Evolutionary conservation across 2,329 filamentous ascomycete species (phyloP), one percentile per base, ranked within the genome.

Genomic region (Penicillium capsulatum): DNA sequence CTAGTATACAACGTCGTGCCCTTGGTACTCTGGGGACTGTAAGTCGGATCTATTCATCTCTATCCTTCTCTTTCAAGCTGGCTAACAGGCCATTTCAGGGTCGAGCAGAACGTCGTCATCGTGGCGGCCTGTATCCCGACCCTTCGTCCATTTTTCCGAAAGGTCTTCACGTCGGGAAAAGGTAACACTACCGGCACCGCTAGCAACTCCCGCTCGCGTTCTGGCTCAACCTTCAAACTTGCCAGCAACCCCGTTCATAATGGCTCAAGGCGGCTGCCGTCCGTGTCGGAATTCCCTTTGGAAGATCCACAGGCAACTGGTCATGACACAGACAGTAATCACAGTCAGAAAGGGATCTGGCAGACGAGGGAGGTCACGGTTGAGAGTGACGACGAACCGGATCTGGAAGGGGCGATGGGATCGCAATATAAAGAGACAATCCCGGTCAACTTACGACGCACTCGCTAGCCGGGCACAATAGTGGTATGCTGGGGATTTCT

Each of bases 101-200:
- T 58, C 40, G 55, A 59, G 31, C 54, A 57, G 36, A 59, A 57
- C 34, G 53, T 58, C 27, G 54, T 58, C 41, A 57, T 58, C n/a
- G 36, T 57, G 10, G 56, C 55, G 2, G 56, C 55, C 9, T 59
- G 56, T 29, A 47, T 56, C 24, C 56, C 55, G 2, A 57, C 56
- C 2, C 45, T 59, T 1, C 55, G 51, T 2, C 54, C 56, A 3
- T 46, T 59, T 24, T 56, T 59, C 42, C 51, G 51, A 36, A 48
- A 34, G 9, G 34, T 34, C n/a, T 52, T 55, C 14, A 17, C 41
- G n/a, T 42, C 34, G 11, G 42, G 27, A 2, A 31, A 24, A 3
- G 36, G 24, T 10, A 35, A 36, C 1, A 43, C 45, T 0, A 30
- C 7, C 2, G 32, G 22, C 17, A 17, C 9, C 16, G 19, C 29